Evolutionary conservation across 108 stramenopile genomes (phyloP), one percentile per base, ranked within the genome.

Genomic region (Nannochloropsis gaditana): DNA sequence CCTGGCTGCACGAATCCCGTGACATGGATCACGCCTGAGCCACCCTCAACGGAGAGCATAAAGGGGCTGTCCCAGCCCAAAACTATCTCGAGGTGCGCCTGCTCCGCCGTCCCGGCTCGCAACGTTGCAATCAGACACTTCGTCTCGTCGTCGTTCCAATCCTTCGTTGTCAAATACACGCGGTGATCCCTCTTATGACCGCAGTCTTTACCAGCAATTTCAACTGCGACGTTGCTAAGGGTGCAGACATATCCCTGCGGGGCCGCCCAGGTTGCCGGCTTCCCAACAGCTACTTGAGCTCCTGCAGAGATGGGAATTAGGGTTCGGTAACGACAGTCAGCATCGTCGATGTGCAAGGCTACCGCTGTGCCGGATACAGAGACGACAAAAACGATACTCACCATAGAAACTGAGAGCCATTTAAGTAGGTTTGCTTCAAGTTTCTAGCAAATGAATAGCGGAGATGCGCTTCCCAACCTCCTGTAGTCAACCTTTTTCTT

Each of bases 131-230:
- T 73, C 59, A 73, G 59, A n/a, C 59, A 73, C n/a, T 73, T 73
- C 59, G n/a, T 73, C 8, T 73, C 59, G 4, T 73, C n/a, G 59
- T 73, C 59, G 4, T 73, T n/a, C 59, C 59, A 73, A n/a, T 73
- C 59, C 59, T 73, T 73, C 59, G 59, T 73, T 15, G 59, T 73
- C n/a, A 73, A 73, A 73, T 73, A 73, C 59, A 73, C 59, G 59
- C 59, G 59, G n/a, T 73, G 59, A 15, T 15, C 19, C 59, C 15
- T n/a, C 19, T n/a, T n/a, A n/a, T n/a, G 15, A 15, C 59, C 59
- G 31, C 31, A 31, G n/a, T 73, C 59, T 15, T n/a, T 15, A n/a
- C 59, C 59, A n/a, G 15, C 59, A n/a, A 73, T n/a, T n/a, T 73
- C 59, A 15, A 73, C 15, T 4, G 59, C 59, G 19, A 73, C 59